These are phyloP conservation scores for Tetracladium setigerum DNA, from an alignment of 495 filamentous ascomycete species.

Conservation along the genomic window DNA sequence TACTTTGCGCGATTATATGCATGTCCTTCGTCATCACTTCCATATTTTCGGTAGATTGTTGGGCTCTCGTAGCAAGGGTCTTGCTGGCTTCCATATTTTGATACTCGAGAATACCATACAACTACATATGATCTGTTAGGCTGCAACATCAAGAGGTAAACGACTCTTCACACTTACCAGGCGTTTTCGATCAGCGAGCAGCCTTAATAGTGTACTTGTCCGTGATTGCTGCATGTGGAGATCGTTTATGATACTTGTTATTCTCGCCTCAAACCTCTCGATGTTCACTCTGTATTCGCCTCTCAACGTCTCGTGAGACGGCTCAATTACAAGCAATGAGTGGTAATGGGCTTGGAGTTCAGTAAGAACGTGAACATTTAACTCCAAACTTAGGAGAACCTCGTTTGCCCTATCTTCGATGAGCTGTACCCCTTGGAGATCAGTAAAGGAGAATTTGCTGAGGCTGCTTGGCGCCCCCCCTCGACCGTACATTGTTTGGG, in stretches of 20 bases:
- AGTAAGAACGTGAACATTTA: conserved; percentile 28
- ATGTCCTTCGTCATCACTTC: conserved; percentile 11
- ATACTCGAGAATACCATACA: conserved; percentile 13
- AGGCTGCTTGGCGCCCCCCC: not conserved
- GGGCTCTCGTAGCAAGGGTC: not conserved
- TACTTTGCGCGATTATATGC: conserved; percentile 24
- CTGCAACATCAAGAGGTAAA: not conserved
- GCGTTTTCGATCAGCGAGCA: conserved; percentile 13
- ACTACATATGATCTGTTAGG: conserved; percentile 4
- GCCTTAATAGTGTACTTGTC: conserved; percentile 2
- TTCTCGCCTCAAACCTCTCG: conserved; percentile 3
- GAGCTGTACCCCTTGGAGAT: conserved; percentile 32
- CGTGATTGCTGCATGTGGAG: conserved; percentile 11
- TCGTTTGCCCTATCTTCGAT: conserved; percentile 32
- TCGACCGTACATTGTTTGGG: no score
- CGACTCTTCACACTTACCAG: conserved; percentile 17
- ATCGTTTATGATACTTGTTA: conserved; percentile 3
- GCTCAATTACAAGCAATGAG: not conserved
- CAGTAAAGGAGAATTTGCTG: conserved; percentile 30
- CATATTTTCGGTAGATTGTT: conserved; percentile 6
- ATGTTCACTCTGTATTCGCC: not conserved
- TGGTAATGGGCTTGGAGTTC: conserved; percentile 27
- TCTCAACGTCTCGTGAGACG: not conserved
- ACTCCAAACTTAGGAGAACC: conserved; percentile 24
- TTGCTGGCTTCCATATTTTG: conserved; percentile 8